phyloP scores from a whole-genome alignment of 202 grass and related monocot species.

The Brachypodium distachyon region DNA sequence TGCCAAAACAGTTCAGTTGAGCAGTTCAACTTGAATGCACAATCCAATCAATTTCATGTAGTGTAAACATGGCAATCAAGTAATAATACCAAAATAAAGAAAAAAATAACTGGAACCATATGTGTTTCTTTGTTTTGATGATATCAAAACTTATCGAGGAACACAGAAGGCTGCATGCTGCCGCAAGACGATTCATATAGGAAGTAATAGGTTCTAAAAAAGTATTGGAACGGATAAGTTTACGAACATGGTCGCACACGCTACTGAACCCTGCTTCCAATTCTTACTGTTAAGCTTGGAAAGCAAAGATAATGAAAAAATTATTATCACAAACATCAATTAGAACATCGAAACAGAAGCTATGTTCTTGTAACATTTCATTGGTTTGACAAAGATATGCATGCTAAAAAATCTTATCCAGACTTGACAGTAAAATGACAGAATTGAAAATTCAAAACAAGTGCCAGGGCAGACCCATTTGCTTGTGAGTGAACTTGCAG shows the following conservation, averaged over 20 bases:
- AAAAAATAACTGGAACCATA: not conserved
- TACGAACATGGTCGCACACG: not conserved
- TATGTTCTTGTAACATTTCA: not conserved
- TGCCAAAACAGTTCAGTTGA: not conserved
- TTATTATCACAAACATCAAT: slow-evolving; percentile 20
- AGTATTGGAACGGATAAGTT: not conserved
- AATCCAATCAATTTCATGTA: not conserved
- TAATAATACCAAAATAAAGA: not conserved
- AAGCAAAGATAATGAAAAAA: not conserved
- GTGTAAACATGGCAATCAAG: not conserved
- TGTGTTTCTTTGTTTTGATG: not conserved
- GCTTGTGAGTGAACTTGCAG: slow-evolving; percentile 94
- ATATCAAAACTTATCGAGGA: not conserved
- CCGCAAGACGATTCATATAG: not conserved
- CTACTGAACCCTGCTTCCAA: not conserved
- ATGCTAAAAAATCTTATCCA: not conserved
- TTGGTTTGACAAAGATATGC: not conserved
- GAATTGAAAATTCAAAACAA: slow-evolving; percentile 18
- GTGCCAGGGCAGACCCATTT: slow-evolving; percentile 69
- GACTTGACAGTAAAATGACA: not conserved
- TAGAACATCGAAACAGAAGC: not conserved
- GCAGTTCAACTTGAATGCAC: not conserved
- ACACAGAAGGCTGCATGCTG: not conserved
- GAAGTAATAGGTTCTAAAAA: not conserved
- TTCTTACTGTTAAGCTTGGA: not conserved